phyloP scores from a whole-genome alignment of 1,139 yeast species.

The Debaryomycetaceae sp. region DNA sequence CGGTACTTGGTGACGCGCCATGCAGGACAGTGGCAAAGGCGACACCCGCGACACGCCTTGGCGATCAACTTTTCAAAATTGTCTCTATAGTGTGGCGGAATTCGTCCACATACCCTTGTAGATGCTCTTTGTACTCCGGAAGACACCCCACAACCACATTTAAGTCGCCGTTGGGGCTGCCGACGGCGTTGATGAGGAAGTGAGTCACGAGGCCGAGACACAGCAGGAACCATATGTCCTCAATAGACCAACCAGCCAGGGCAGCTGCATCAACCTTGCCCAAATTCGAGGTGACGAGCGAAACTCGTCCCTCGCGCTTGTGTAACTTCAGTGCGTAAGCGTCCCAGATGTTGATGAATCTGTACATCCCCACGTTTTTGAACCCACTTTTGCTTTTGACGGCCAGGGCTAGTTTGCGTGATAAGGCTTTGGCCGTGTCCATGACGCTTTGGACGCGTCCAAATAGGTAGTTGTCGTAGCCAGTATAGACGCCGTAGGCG shows the following conservation, averaged over 20 bases:
- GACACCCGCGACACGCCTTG: not conserved
- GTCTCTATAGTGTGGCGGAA: conserved; percentile 1
- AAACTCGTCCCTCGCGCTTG: conserved; percentile 10
- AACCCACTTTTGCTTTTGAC: conserved; percentile 13
- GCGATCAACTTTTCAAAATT: conserved; percentile 2
- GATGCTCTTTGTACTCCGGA: conserved; percentile 14
- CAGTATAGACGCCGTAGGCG: conserved; percentile 6
- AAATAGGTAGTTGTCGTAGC: too few relatives aligned
- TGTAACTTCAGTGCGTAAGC: conserved; percentile 12
- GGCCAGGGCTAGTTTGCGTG: conserved; percentile 1
- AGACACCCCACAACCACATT: conserved; percentile 18
- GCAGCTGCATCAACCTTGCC: conserved; percentile 16
- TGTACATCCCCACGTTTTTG: conserved; percentile 16
- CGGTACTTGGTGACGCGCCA: not conserved
- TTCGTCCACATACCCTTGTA: conserved; percentile 12
- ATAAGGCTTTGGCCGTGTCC: not conserved
- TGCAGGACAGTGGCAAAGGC: not conserved
- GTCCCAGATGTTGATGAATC: conserved; percentile 13
- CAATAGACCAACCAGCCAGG: conserved; percentile 16
- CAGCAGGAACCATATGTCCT: conserved; percentile 24
- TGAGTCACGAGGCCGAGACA: conserved; percentile 18
- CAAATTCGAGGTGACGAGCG: conserved; percentile 26
- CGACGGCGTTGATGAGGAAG: conserved; percentile 17
- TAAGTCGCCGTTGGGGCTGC: conserved; percentile 18
- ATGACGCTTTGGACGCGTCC: not conserved